Evolutionary conservation across 768 basidiomycete species (phyloP), one percentile per base, ranked within the genome.

Genomic region (Pisolithus albus): DNA sequence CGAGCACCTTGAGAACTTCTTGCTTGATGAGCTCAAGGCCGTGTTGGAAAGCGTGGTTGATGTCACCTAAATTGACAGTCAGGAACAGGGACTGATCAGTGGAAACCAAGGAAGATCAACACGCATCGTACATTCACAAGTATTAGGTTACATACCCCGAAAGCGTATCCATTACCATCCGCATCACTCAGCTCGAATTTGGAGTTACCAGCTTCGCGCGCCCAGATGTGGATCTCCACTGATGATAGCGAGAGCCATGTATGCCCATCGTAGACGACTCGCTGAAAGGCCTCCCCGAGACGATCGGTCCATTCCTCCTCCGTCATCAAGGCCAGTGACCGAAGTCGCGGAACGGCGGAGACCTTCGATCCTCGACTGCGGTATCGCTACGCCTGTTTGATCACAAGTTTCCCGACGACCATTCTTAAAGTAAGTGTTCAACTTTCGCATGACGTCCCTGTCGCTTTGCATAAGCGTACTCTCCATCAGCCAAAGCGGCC

Each of bases 201-300:
- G 4, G 40, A 41, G n/a, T 41, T 19, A 19, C 40, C 40, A 19
- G 40, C 15, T 19, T 41, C 1, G 19, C 9, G 19, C 7, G 19
- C 9, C 40, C 40, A 21, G 9, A 41, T 11, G n/a, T 41, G 40
- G 23, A 21, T n/a, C 19, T 41, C 40, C 40, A 41, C 40, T 5
- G 4, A 41, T 23, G 40, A 41, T 19, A 41, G 40, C 4, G 18
- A 21, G 3, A 41, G n/a, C 40, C 40, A 41, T 6, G 40, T 41
- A 7, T 41, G 40, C 4, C 40, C 40, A 41, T 41, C 19, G 9
- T 1, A 3, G 40, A 41, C 1, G 3, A 30, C 30, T 7, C 18
- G 3, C 18, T 21, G 47, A 4, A 64, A 52, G 8, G 57, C 54
- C 3, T 60, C 56, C 1, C 43, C 47, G 5, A 72, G 56, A 70